Percentiles rank a stretch among this genome's conserved stretches.
Evolutionary conservation across 352 stramenopile genomes (phyloP).

Genomic region (Phytophthora multivora): DNA sequence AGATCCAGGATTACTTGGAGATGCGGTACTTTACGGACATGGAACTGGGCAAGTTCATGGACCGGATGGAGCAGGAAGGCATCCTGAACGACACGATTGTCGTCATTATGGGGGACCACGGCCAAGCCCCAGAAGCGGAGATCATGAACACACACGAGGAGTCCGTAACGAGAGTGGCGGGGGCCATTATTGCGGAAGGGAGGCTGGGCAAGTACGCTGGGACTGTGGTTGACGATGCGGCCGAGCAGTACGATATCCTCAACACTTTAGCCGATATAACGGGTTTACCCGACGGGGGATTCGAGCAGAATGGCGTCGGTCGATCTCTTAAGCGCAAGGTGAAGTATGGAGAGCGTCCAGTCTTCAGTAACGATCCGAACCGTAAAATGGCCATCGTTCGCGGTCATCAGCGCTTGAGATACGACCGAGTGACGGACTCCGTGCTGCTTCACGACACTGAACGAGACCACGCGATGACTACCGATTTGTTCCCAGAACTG

Average conservation of each 20-base stretch:
- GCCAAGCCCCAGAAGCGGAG: slow-evolving; percentile 50
- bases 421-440: slow-evolving; percentile 37
- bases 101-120: slow-evolving; percentile 58
- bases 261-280: slow-evolving; percentile 71
- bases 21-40: slow-evolving; percentile 67
- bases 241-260: slow-evolving; percentile 58
- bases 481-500: slow-evolving; percentile 45
- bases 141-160: slow-evolving; percentile 51
- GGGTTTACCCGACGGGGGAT: slow-evolving; percentile 46
- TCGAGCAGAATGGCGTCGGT: slow-evolving; percentile 56
- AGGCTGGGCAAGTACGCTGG: slow-evolving; percentile 44
- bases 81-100: slow-evolving; percentile 69
- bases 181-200: slow-evolving; percentile 49
- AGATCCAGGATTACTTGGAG: slow-evolving; percentile 55
- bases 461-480: slow-evolving; percentile 36
- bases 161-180: slow-evolving; percentile 44
- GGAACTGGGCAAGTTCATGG: slow-evolving; percentile 56
- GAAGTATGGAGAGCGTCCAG: slow-evolving; percentile 20
- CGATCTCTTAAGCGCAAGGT: slow-evolving; percentile 55
- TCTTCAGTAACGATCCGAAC: slow-evolving; percentile 63
- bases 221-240: slow-evolving; percentile 41
- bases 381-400: slow-evolving; percentile 50
- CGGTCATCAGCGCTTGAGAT: slow-evolving; percentile 47
- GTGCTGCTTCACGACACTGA: slow-evolving; percentile 52
- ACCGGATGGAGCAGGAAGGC: slow-evolving; percentile 44